Evolutionary conservation across 148 eudicot genomes (phyloP), one percentile per base, ranked within the genome.

Genomic region (Cornus kousa): DNA sequence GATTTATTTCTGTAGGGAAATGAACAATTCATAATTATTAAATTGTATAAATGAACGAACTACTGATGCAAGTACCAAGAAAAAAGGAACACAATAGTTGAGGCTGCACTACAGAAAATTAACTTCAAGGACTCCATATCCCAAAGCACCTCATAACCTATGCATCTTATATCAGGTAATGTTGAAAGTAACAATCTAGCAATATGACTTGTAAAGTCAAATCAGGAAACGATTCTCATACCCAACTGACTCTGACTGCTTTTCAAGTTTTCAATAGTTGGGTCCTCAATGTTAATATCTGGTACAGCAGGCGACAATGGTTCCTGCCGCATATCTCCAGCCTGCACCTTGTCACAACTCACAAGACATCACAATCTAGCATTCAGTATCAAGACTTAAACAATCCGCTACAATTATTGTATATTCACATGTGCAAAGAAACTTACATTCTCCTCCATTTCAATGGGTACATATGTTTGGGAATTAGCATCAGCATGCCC

Each of bases 361-460:
- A 43, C 48, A 32, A 43, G 24, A 37, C 50, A 55, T 40, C 46
- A 23, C 48, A 68, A 57, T 40, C 67, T 24, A 19, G 10, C 73
- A 80, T 9, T 62, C 66, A 23, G 48, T 68, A 67, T 55, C 78
- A 35, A 33, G 28, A 73, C 39, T 40, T 77, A 19, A 43, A 74
- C 64, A 43, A 37, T 48, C 50, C 72, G 74, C 55, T 48, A 37
- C 50, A 32, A 68, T 79, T 59, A 67, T 32, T 5, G 9, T 2
- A 19, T 32, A 69, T 4, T 32, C 24, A 12, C 13, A 17, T 19
- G 5, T 23, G 12, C 12, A 10, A 1, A 50, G 23, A 22, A 20
- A 50, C 82, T 74, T 68, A 80, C 82, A 40, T 69, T 74, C 46
- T 23, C 67, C 78, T 50, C 71, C 33, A 68, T 35, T 80, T 68